These are phyloP conservation scores for Crepidotus variabilis DNA, from an alignment of 768 basidiomycete species.

Conservation along the genomic window DNA sequence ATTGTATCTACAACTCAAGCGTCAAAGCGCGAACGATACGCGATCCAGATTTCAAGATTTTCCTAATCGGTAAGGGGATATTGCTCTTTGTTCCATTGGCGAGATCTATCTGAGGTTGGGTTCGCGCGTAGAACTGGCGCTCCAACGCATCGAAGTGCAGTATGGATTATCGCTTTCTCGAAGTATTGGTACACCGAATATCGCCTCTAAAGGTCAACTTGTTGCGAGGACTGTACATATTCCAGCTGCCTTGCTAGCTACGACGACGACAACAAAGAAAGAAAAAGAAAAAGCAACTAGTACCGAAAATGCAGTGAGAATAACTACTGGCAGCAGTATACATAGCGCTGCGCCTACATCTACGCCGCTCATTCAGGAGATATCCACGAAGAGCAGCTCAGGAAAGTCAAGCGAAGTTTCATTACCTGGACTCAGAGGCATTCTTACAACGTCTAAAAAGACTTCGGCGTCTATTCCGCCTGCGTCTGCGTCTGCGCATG, in stretches of 20 bases:
- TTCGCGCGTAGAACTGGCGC: constrained; percentile 49
- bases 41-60: constrained; percentile 64
- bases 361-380: constrained; percentile 44
- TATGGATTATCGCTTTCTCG: constrained; percentile 59
- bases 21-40: constrained; percentile 56
- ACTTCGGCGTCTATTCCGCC: neutral
- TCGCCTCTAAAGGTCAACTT: constrained; percentile 71
- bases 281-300: neutral
- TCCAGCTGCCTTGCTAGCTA: constrained; percentile 34
- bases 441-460: neutral
- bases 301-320: neutral
- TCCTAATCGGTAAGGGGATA: constrained; percentile 57
- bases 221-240: constrained; percentile 53
- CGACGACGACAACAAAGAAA: constrained; percentile 11
- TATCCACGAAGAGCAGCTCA: constrained; percentile 2
- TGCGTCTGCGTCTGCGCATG: no score
- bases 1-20: constrained; percentile 60
- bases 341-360: neutral
- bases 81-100: neutral
- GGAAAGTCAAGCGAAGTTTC: neutral
- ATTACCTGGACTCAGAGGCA: no score
- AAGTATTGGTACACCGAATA: constrained; percentile 70
- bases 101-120: neutral
- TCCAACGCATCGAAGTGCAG: constrained; percentile 66
- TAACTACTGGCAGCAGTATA: neutral